Percentiles rank a stretch among this genome's conserved stretches.
phyloP scores from a whole-genome alignment of 129 eudicot species.

The Pseudognaphalium luteoalbum region DNA sequence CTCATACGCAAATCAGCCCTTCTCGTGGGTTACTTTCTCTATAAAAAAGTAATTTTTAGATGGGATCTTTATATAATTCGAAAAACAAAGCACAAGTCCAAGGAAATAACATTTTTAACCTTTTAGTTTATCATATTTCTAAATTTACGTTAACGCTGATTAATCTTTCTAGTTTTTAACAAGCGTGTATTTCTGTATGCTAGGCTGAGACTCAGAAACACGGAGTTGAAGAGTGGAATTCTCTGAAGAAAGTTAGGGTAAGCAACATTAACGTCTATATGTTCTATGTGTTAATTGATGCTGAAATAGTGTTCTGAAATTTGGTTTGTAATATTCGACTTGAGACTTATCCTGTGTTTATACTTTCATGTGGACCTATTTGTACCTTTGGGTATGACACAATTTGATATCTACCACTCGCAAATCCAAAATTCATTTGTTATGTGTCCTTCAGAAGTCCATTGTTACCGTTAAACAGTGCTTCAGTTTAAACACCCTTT shows the following conservation, averaged over 20 bases:
- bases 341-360: neutral
- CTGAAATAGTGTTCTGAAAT: neutral
- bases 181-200: conserved; percentile 19
- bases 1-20: neutral
- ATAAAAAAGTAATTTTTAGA: neutral
- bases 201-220: conserved; percentile 86
- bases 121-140: neutral
- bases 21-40: neutral
- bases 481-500: neutral
- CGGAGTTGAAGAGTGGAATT: conserved; percentile 78
- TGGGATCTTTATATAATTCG: neutral
- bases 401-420: neutral
- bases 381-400: neutral
- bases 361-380: neutral
- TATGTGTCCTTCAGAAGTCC: neutral
- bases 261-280: conserved; percentile 27
- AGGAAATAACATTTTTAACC: neutral
- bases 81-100: neutral
- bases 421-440: neutral
- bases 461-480: neutral
- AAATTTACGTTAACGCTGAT: neutral
- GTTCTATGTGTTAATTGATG: conserved; percentile 5
- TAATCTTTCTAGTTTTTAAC: conserved; percentile 17
- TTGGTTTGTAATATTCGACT: neutral
- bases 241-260: conserved; percentile 91